Evolutionary conservation across 2,329 filamentous ascomycete genomes (phyloP).

Genomic region (Emergomyces pasteurianus): DNA sequence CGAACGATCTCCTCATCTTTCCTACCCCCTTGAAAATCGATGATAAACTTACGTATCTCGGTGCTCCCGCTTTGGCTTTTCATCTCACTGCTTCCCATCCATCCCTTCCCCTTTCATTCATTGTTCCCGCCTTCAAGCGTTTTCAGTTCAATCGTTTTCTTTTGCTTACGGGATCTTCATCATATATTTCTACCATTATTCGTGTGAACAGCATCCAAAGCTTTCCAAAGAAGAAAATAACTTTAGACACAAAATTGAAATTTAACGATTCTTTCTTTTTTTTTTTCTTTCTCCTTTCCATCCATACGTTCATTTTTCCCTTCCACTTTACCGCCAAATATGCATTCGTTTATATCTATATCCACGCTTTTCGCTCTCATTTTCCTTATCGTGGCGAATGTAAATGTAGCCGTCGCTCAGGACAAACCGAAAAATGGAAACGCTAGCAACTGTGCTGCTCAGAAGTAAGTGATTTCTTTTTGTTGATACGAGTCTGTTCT

Average conservation of each 20-base stretch:
- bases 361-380: constrained; percentile 7
- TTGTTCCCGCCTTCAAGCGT: not conserved
- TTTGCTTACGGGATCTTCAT: not conserved
- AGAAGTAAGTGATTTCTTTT: constrained; percentile 8
- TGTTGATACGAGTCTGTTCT: not conserved
- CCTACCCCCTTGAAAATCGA: no score
- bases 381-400: constrained; percentile 9
- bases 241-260: not conserved
- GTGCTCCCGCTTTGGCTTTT: not conserved
- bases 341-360: constrained; percentile 1
- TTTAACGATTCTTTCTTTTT: not conserved
- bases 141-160: not conserved
- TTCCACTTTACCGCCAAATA: constrained; percentile 8
- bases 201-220: not conserved
- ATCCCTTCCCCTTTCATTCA: not conserved
- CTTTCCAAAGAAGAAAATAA: not conserved
- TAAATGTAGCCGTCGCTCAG: not conserved
- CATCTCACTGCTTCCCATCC: not conserved
- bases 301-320: constrained; percentile 3
- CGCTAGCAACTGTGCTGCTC: constrained; percentile 8
- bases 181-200: not conserved
- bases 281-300: no score
- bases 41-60: not conserved
- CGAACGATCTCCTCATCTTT: not conserved
- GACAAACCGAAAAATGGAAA: not conserved